A percentile compares a stretch with the other conserved stretches of the same genome.
Evolutionary conservation across 345 rosid genomes (phyloP).

Genomic region (Balakata baccata): DNA sequence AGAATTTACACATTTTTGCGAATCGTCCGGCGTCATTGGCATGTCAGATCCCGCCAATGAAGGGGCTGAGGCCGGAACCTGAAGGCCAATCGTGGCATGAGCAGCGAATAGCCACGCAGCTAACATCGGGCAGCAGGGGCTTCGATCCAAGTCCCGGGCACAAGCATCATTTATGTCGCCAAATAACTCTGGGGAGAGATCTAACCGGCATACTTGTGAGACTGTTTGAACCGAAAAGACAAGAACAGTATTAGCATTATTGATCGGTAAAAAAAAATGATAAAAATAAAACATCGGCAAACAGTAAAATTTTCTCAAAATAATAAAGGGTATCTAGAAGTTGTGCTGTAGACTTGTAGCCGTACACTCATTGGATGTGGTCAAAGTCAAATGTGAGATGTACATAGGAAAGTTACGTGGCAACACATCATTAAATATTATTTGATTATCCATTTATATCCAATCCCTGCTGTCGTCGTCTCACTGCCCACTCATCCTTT

Average conservation of each 20-base stretch:
- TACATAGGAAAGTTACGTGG: no score
- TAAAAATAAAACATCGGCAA: no score
- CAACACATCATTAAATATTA: no score
- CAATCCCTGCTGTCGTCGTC: no score
- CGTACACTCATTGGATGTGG: no score
- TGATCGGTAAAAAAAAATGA: no score
- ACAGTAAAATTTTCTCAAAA: no score
- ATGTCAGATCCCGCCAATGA: conserved; percentile 45
- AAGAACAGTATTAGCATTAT: conserved; percentile 81
- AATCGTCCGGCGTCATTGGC: conserved; percentile 95
- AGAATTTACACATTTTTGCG: conserved; percentile 92
- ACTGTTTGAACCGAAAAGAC: conserved; percentile 71
- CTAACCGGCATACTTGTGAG: conserved; percentile 69
- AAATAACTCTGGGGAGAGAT: conserved; percentile 91
- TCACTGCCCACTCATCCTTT: no score
- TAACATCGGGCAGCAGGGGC: conserved; percentile 90
- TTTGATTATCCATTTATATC: no score
- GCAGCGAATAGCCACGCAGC: conserved; percentile 99
- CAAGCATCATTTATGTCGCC: conserved; percentile 94
- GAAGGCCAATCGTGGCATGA: conserved; percentile 80
- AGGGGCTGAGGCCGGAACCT: conserved; percentile 54
- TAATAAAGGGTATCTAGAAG: no score
- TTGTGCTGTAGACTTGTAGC: no score
- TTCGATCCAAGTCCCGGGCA: conserved; percentile 75
- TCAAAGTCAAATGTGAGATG: no score